These are phyloP conservation scores for Heterobasidion occidentale DNA, from an alignment of 1,284 basidiomycete genomes.

Conservation along the genomic window DNA sequence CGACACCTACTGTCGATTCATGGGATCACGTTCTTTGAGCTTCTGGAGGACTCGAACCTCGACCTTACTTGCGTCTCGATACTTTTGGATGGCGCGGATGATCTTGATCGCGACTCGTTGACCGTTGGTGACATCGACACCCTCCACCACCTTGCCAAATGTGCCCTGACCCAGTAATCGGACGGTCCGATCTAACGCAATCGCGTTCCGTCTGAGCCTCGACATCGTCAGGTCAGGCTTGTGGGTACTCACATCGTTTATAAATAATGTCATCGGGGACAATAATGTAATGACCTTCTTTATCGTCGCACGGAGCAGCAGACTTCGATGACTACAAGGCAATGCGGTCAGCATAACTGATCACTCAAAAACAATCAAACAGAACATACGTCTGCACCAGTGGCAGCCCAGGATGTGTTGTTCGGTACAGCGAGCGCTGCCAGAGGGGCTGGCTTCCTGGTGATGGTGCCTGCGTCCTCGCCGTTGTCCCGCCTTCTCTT, in stretches of 20 bases:
- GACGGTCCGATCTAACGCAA: slow-evolving; percentile 74
- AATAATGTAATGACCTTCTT: slow-evolving; percentile 93
- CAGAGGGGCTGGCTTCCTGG: slow-evolving; percentile 48
- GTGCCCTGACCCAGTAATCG: slow-evolving; percentile 94
- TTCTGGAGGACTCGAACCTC: slow-evolving; percentile 94
- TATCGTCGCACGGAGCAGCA: slow-evolving; percentile 77
- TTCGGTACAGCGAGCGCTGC: slow-evolving; percentile 25
- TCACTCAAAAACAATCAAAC: neutral
- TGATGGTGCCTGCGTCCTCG: slow-evolving; percentile 53
- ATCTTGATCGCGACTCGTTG: slow-evolving; percentile 96
- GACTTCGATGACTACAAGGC: slow-evolving; percentile 28
- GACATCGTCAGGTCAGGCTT: slow-evolving; percentile 1
- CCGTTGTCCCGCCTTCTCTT: slow-evolving; percentile 68
- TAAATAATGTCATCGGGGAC: slow-evolving; percentile 84
- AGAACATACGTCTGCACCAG: neutral
- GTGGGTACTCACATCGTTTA: slow-evolving; percentile 58
- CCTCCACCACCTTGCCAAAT: slow-evolving; percentile 98
- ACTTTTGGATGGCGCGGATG: slow-evolving; percentile 93
- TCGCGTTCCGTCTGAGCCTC: slow-evolving; percentile 16
- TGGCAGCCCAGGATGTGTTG: neutral
- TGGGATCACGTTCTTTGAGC: slow-evolving; percentile 85
- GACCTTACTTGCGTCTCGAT: slow-evolving; percentile 97
- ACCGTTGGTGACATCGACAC: slow-evolving; percentile 73
- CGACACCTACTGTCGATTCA: slow-evolving; percentile 76
- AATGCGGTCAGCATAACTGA: slow-evolving; percentile 1